These are phyloP conservation scores for Trichoderma citrinoviride DNA, from an alignment of 2,329 filamentous ascomycete species.

Conservation along the genomic window DNA sequence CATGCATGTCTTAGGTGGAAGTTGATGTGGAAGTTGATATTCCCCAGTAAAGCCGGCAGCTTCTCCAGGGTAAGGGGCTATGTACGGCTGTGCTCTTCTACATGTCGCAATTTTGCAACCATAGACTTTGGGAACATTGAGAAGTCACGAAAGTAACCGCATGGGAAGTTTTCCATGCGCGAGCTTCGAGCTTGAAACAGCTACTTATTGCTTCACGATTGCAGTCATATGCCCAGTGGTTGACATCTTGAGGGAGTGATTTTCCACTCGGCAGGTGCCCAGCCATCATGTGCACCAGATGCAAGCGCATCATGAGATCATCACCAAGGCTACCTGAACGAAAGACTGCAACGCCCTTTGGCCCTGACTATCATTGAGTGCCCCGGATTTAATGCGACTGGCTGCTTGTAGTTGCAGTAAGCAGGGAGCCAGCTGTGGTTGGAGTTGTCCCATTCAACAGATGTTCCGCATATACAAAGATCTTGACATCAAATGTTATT, in stretches of 20 bases:
- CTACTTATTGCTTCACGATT: too few species aligned
- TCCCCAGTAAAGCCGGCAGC: too few species aligned
- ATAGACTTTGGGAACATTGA: too few species aligned
- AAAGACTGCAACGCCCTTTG: not conserved
- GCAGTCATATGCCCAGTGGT: not conserved
- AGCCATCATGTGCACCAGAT: not conserved
- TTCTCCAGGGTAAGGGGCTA: too few species aligned
- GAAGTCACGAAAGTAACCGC: too few species aligned
- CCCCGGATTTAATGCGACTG: not conserved
- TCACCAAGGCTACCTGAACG: not conserved
- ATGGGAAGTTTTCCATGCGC: too few species aligned
- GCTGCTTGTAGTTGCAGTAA: not conserved
- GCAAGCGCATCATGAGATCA: slow-evolving; percentile 1
- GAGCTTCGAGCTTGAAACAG: too few species aligned
- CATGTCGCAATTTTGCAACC: too few species aligned
- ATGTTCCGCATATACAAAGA: not conserved
- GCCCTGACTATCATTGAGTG: not conserved
- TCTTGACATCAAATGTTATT: too few species aligned
- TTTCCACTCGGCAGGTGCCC: not conserved
- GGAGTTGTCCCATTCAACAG: not conserved
- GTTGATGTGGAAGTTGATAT: too few species aligned
- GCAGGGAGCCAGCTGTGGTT: not conserved
- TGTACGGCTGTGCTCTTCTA: too few species aligned
- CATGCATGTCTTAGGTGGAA: too few species aligned
- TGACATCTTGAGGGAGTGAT: not conserved